Base-by-base conservation (phyloP, 257 asterid species). In the Coffea canephora region DNA sequence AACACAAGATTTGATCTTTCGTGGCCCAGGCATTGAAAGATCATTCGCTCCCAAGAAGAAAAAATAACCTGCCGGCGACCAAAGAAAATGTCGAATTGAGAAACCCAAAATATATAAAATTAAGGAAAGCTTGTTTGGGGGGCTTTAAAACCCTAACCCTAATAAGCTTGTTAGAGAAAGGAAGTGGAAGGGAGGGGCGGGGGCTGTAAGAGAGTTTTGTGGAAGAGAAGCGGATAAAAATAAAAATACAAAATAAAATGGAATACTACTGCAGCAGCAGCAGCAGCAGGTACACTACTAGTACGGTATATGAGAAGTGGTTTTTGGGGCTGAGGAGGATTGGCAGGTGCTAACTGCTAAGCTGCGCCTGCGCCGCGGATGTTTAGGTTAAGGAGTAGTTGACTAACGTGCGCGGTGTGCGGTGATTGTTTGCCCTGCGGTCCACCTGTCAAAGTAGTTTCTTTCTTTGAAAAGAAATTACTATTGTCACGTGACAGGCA, bases 11-110 rank as follows among this genome's bases (percentile, higher is more conserved):
- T 79, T 81, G 34, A 21, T 18, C 34, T 39, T 12, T 78, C n/a
- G 59, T 83, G 27, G 34, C 74, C 49, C 82, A 66, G 90, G 86
- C 97, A 92, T 91, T 88, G 86, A 84, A 89, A 79, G 82, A 84
- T 78, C 85, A 84, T 70, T 31, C 78, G 71, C 75, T 10, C 78
- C 39, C 14, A 57, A 19, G 11, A 39, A 39, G 43, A 39, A 75
- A 67, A 16, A 49, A 1, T n/a, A 45, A 31, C 6, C 69, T 50
- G 72, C 45, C 75, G 23, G 21, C 69, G 27, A 57, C 19, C 43
- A 39, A 39, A 23, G 19, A 57, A 19, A 57, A 57, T 57, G 8
- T 19, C 1, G 27, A 57, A 57, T 5, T 57, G n/a, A 55, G 23
- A 46, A 34, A 15, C 25, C 57, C 19, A 62, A 69, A 48, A 16